Evolutionary conservation across 2,329 filamentous ascomycete genomes (phyloP), one percentile per base, ranked within the genome.

Genomic region (Xylariales sp.): DNA sequence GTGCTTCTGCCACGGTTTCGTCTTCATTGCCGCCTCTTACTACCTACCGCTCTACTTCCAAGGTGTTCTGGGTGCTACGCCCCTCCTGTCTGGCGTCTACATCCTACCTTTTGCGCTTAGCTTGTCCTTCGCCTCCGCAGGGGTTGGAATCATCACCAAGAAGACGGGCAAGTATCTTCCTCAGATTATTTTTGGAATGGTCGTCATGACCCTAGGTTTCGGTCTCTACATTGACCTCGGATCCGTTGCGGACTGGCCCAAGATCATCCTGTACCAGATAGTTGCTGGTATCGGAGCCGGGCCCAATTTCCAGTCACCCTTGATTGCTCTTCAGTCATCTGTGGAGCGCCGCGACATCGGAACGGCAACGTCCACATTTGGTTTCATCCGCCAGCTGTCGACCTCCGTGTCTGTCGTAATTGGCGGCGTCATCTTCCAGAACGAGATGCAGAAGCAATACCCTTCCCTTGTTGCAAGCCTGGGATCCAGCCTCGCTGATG

Each of bases 21-120:
- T 85, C 46, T 91, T 91, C 67, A 88, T 91, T 53, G 77, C 83
- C 1, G 79, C 77, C 20, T 79, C 76, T 44, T 94, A 91, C 69
- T 94, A 85, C 64, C 70, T 94, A 5, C 88, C 88, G 0, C 72
- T 95, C 3, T 95, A 94, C 33, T 86, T 86, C 62, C 83, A 88
- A 58, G 73, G 79, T 39, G 75, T 83, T 37, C 66, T 84, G 37
- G 69, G 79, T 40, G 74, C 75, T 6, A 70, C 70, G 2, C 81
- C 83, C 1, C 74, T 85, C 25, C 60, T 83, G 17, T 81, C 75
- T 13, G 83, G 83, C 37, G 76, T 85, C 12, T 88, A 88, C 53
- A 60, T 88, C 13, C 69, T 93, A 12, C 83, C 87, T 0, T 78
- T 77, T 44, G 84, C 84, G 7, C 55, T 91, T 23, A 71, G 80